Base-by-base conservation (phyloP, 257 asterid genomes). In the Nicotiana obtusifolia region DNA sequence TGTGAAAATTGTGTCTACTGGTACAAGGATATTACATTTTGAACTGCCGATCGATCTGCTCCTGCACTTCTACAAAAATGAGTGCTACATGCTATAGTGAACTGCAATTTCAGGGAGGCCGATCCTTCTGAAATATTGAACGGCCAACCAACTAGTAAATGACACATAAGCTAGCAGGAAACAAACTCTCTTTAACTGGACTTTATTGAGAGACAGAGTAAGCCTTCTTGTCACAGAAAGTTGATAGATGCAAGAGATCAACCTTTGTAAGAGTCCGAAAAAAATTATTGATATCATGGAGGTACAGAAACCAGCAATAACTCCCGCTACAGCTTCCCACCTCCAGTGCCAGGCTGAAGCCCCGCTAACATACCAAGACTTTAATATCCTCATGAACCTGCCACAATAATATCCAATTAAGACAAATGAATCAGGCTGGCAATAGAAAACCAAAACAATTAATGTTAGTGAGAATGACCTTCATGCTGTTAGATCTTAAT, bases 141-240 rank as follows among this genome's bases (percentile, higher is more conserved):
- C 26, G 47, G 93, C 89, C 87, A 94, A 83, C 97, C 97, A 94
- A 81, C 97, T 85, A 95, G 92, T 88, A 84, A 92, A 90, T 77
- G 92, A 90, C 89, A 88, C 89, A 82, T 95, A 94, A 60, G 90
- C 89, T 28, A 90, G 78, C 77, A 94, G 90, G 86, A 95, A 90
- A 87, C 92, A 92, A 64, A 83, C 87, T 60, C 97, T 89, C 85
- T 86, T 92, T 19, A 91, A 82, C 30, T 85, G 82, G 82, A 88
- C 53, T 4, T 75, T 82, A 76, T 84, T 84, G 60, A 85, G 87
- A 35, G 49, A 66, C 73, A 64, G 83, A 57, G 64, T 31, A 24
- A 78, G 83, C 76, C 62, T 81, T 87, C 90, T 86, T 30, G 85
- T 84, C 28, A 83, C 81, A 35, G 64, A 62, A 82, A 83, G 66